phyloP scores from a whole-genome alignment of 164 flowering plant genomes.

The Warburgia ugandensis region DNA sequence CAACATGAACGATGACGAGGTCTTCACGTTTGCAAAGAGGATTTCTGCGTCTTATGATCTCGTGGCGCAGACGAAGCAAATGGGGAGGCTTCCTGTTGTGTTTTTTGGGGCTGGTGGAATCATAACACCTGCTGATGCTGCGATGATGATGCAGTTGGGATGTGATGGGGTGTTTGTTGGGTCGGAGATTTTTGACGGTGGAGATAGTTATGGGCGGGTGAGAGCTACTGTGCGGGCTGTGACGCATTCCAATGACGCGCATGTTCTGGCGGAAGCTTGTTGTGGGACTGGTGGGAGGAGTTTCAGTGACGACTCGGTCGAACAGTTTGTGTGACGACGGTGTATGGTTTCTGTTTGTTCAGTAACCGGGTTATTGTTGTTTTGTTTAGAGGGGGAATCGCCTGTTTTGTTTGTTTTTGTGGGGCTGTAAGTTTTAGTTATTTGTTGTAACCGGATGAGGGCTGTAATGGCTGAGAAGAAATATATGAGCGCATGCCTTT shows the following conservation, averaged over 20 bases:
- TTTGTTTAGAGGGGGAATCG: too few relatives aligned
- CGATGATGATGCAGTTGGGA: slow-evolving; percentile 75
- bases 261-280: slow-evolving; percentile 37
- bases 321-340: slow-evolving; percentile 1
- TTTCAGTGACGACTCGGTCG: not conserved
- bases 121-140: slow-evolving; percentile 70
- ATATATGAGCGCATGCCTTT: too few relatives aligned
- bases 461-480: too few relatives aligned
- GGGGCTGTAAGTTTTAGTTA: too few relatives aligned
- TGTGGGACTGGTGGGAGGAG: slow-evolving; percentile 25
- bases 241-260: slow-evolving; percentile 55
- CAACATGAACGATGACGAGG: slow-evolving; percentile 76
- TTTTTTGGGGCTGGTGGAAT: slow-evolving; percentile 72
- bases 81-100: slow-evolving; percentile 66
- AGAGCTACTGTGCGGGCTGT: slow-evolving; percentile 61
- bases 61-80: slow-evolving; percentile 54
- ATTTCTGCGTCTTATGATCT: slow-evolving; percentile 64
- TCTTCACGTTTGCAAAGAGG: slow-evolving; percentile 51
- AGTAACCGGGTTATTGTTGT: too few relatives aligned
- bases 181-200: slow-evolving; percentile 33
- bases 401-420: too few relatives aligned
- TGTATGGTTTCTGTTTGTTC: too few relatives aligned
- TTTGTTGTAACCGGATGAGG: too few relatives aligned
- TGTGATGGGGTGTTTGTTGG: slow-evolving; percentile 72
- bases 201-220: slow-evolving; percentile 40